Evolutionary conservation across 2,329 filamentous ascomycete genomes (phyloP), one percentile per base, ranked within the genome.

Genomic region (Aspergillus persii): DNA sequence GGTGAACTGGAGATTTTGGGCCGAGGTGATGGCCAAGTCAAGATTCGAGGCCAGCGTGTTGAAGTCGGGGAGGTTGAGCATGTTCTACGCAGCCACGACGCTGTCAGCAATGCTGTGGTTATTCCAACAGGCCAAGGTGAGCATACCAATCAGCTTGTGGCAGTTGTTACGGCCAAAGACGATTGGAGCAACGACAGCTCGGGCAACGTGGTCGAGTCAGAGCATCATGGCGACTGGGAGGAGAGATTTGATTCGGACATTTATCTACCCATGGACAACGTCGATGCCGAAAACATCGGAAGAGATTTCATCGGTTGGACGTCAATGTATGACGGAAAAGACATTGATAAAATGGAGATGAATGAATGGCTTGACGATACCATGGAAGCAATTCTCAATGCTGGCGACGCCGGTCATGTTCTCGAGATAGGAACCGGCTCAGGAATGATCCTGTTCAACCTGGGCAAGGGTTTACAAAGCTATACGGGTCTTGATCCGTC

Each of bases 61-160:
- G 56, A 58, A 23, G 39, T 53, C 8, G 56, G 44, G n/a, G 56
- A 58, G 31, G 50, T 58, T n/a, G 50, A 58, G n/a, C 44, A 53
- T 23, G 7, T 29, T 31, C 51, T 8, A 50, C 4, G 15, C 15
- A 8, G 15, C n/a, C 29, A 11, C 0, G 18, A 27, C 2, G 29
- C 36, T 4, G 50, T 31, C 4, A 33, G 12, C 2, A 44, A 50
- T 3, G 49, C 48, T 2, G 56, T 53, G 2, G 8, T 50, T n/a
- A 8, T 58, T 23, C 18, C 18, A 23, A 23, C 18, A 23, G 18
- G 18, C 18, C 18, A 23, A 23, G 18, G 18, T 23, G 18, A 23
- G 18, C 18, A 23, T 2, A 23, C 18, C 18, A 23, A 23, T 23
- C 18, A 23, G 18, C 18, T 23, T 23, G 18, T 23, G 18, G 18